Evolutionary conservation across 1,284 basidiomycete species (phyloP), one percentile per base, ranked within the genome.

Genomic region (Golubevia pallescens): DNA sequence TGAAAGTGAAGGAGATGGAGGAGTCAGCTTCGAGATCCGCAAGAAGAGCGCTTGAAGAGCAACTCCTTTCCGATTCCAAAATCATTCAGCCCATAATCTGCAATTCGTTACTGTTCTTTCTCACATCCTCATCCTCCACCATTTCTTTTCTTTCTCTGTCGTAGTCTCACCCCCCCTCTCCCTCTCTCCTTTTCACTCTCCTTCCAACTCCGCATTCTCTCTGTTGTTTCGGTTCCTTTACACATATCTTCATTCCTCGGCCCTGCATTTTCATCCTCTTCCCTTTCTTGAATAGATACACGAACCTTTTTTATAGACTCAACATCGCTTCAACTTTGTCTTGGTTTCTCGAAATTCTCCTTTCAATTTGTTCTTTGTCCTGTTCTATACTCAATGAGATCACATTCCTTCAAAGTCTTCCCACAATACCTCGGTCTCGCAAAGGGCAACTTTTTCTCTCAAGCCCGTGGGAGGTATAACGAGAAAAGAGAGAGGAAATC

Each of bases 141-240:
- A 13, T 23, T 19, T 7, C 58, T 24, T 38, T 60, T 14, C 24
- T 60, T 38, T 34, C 58, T 34, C 19, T 60, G 16, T 13, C 23
- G 42, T 24, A 38, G 23, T 20, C 59, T 24, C 16, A 16, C 13
- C 19, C 20, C 34, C 14, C 59, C n/a, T n/a, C n/a, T n/a, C n/a
- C 38, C 57, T 53, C 13, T 53, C 10, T 20, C 60, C 21, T 61
- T 20, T 20, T 13, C 59, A 19, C 42, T 61, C 16, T 53, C 53
- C 48, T 24, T 48, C 32, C 42, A 19, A n/a, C 21, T 54, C 48
- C 58, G 10, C 8, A 24, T 19, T 32, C 28, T 14, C 58, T 60
- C 23, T 48, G 52, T 60, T 38, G 21, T 14, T 23, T 28, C 57
- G 57, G 56, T 57, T 57, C n/a, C 28, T 38, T 3, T 57, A 6